Conservation (phyloP, 1,139 yeast species). For the Kluyveromyces sp. region DNA sequence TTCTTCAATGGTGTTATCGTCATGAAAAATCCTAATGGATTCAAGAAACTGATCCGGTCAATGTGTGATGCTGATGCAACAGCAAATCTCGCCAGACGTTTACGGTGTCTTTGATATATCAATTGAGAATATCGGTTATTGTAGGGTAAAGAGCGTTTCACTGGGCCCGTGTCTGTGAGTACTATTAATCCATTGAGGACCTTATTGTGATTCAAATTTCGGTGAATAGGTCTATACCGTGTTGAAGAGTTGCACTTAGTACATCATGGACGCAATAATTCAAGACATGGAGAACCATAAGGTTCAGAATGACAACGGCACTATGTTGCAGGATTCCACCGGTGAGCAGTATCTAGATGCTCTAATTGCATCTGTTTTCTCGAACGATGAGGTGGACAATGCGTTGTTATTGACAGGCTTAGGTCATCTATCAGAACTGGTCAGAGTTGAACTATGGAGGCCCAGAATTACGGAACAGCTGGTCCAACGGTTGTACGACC, state of each 20-base stretch:
- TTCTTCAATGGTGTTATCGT: background rate
- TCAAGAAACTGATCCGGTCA: background rate
- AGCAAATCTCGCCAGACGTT: no score
- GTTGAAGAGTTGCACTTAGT: background rate
- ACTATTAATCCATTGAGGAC: no score
- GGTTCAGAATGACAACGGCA: background rate
- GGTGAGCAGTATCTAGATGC: constrained; percentile 4
- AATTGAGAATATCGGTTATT: background rate
- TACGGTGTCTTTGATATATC: no score
- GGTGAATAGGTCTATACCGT: no score
- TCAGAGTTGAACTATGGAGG: background rate
- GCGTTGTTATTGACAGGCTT: background rate
- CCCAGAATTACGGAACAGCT: constrained; percentile 2
- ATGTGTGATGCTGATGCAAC: background rate
- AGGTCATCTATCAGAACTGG: constrained; percentile 6
- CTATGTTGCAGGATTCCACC: background rate
- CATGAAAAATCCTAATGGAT: background rate
- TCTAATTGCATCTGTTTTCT: constrained; percentile 1
- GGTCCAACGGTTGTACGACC: background rate
- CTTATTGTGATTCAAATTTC: no score
- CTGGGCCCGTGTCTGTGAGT: no score
- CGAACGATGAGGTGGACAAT: background rate
- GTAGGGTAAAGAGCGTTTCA: no score
- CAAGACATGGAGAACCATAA: constrained; percentile 6
- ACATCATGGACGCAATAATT: constrained; percentile 3